Evolutionary conservation across 2,329 filamentous ascomycete species (phyloP).

Genomic region (Purpureocillium lavendulum): DNA sequence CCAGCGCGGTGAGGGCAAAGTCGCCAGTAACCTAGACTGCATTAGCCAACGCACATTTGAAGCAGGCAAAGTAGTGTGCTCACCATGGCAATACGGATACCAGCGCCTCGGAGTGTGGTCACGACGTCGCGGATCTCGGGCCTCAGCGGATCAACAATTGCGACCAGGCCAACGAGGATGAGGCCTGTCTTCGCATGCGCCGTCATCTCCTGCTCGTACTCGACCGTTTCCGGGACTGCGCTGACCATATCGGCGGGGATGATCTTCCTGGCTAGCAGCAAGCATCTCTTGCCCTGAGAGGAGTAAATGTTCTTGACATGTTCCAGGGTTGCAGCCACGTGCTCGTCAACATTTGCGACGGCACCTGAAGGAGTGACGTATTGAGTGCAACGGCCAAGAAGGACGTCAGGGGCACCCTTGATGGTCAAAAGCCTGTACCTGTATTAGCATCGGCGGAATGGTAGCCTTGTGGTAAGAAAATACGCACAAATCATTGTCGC

Average conservation of each 20-base stretch:
- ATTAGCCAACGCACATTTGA: neutral
- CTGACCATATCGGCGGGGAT: slow-evolving; percentile 32
- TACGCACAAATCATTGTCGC: slow-evolving; percentile 27
- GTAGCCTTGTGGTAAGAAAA: too few species aligned
- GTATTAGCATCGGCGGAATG: neutral
- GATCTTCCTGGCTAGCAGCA: slow-evolving; percentile 56
- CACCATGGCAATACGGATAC: slow-evolving; percentile 72
- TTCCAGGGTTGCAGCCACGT: slow-evolving; percentile 39
- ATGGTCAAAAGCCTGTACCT: slow-evolving; percentile 52
- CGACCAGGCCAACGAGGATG: slow-evolving; percentile 64
- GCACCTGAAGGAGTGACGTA: slow-evolving; percentile 49
- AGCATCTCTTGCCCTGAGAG: slow-evolving; percentile 56
- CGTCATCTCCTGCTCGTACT: slow-evolving; percentile 45
- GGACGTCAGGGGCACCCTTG: slow-evolving; percentile 70
- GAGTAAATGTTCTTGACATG: slow-evolving; percentile 61
- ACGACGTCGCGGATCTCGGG: slow-evolving; percentile 63
- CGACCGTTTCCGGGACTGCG: slow-evolving; percentile 31
- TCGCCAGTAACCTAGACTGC: slow-evolving; percentile 57
- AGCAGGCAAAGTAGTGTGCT: slow-evolving; percentile 1
- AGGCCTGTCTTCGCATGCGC: slow-evolving; percentile 48
- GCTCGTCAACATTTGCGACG: slow-evolving; percentile 37
- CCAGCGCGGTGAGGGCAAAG: slow-evolving; percentile 64
- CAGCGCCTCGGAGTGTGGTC: slow-evolving; percentile 57
- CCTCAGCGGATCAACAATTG: slow-evolving; percentile 70
- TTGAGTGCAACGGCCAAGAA: slow-evolving; percentile 54